Base-by-base conservation (phyloP, 257 asterid genomes). In the Knoxia roxburghii region DNA sequence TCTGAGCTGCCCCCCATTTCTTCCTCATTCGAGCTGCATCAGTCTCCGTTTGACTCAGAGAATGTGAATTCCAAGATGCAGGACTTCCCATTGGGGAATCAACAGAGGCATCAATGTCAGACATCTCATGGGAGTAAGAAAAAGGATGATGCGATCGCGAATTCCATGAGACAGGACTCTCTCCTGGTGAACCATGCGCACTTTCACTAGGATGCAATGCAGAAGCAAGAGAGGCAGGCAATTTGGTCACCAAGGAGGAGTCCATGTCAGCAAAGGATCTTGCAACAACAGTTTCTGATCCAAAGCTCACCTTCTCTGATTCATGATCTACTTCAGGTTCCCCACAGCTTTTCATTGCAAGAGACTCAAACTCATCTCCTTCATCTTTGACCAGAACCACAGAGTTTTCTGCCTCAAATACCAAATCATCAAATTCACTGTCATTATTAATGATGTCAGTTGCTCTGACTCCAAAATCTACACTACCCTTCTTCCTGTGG, bases 81-180 rank as follows among this genome's bases (percentile, higher is more conserved):
- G 90, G 96, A 77, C 96, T 91, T 46, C 95, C 96, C 51, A 78
- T 69, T 5, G 96, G 90, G 71, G 89, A 89, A 72, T 86, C 90
- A 58, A 80, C 87, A 53, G 86, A 84, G 61, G 90, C 87, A 72
- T 88, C 97, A 51, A 85, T 68, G 73, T 91, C 95, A 41, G 95
- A 87, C 71, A 78, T 77, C 79, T 87, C 96, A 20, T 80, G 89
- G 53, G 86, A 74, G 83, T 87, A 89, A 37, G 86, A 74, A 80
- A 84, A 91, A 46, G 87, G 86, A 76, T 82, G 79, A 61, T 75
- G 92, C 58, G 72, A 69, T 13, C 51, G 89, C 41, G 85, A 72
- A 65, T 85, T 84, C 94, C 87, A 82, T 60, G 87, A 74, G 5
- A 73, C 40, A n/a, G 86, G 86, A 58, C 86, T 81, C 72, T 78